phyloP scores from a whole-genome alignment of 306 rosid genomes.

The Lathyrus aphaca region DNA sequence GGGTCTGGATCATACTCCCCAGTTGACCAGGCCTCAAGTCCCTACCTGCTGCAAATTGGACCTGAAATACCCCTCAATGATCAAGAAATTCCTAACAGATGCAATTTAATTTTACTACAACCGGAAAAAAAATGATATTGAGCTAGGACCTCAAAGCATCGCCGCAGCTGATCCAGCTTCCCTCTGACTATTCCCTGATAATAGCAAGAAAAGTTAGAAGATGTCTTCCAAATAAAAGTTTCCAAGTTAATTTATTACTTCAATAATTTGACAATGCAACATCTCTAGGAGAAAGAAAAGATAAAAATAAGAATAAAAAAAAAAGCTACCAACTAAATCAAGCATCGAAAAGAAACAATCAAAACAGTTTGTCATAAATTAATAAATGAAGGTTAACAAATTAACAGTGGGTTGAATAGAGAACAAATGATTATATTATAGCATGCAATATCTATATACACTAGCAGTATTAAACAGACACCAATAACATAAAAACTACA shows the following conservation, averaged over 20 bases:
- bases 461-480: background rate
- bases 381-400: background rate
- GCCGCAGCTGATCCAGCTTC: slow-evolving; percentile 86
- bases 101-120: slow-evolving; percentile 2
- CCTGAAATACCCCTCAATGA: slow-evolving; percentile 57
- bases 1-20: slow-evolving; percentile 88
- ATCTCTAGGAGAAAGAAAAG: background rate
- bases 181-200: slow-evolving; percentile 91
- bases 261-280: background rate
- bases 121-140: background rate
- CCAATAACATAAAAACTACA: background rate
- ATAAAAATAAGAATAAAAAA: background rate
- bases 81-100: slow-evolving; percentile 25
- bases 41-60: slow-evolving; percentile 98
- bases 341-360: slow-evolving; percentile 1
- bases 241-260: slow-evolving; percentile 28
- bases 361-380: background rate
- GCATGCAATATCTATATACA: background rate
- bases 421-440: slow-evolving; percentile 1
- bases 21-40: slow-evolving; percentile 93
- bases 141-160: slow-evolving; percentile 87
- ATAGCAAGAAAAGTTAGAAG: slow-evolving; percentile 20
- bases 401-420: background rate
- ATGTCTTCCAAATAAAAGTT: slow-evolving; percentile 33
- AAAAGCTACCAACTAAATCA: background rate